A percentile compares a stretch with the other conserved stretches of the same genome.
Conservation (phyloP, 2,329 filamentous ascomycete genomes). For the Dothistroma septosporum region DNA sequence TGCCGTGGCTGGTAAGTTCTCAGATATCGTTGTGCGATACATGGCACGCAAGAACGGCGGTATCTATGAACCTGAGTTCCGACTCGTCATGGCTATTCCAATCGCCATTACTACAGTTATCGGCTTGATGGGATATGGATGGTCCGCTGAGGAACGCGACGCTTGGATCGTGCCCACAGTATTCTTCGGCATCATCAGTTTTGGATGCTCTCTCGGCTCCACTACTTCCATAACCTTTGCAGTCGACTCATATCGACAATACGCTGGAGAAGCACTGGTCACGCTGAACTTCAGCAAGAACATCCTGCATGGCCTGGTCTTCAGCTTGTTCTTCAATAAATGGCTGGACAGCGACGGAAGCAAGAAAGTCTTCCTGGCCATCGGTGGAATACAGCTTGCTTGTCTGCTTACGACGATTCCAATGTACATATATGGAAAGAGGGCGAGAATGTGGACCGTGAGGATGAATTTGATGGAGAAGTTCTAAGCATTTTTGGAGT, state of each 20-base stretch:
- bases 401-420: conserved; percentile 73
- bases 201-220: conserved; percentile 83
- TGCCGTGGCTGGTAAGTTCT: conserved; percentile 81
- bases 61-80: conserved; percentile 90
- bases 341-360: conserved; percentile 76
- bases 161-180: conserved; percentile 87
- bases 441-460: conserved; percentile 90
- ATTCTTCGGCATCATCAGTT: conserved; percentile 88
- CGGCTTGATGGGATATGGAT: conserved; percentile 94
- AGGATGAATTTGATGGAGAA: conserved; percentile 82
- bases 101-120: conserved; percentile 73
- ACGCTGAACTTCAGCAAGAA: conserved; percentile 96
- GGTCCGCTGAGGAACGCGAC: conserved; percentile 72
- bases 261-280: conserved; percentile 88
- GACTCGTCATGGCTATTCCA: conserved; percentile 80
- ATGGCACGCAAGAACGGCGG: conserved; percentile 87
- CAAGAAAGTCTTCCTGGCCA: conserved; percentile 72
- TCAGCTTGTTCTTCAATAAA: conserved; percentile 78
- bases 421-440: conserved; percentile 92
- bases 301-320: conserved; percentile 83
- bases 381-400: conserved; percentile 80
- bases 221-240: conserved; percentile 93
- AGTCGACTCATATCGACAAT: conserved; percentile 88
- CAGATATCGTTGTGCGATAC: conserved; percentile 74
- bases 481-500: conserved; percentile 42